Evolutionary conservation across 495 filamentous ascomycete species (phyloP).

Genomic region (Aspergillus sclerotiicarbonarius): DNA sequence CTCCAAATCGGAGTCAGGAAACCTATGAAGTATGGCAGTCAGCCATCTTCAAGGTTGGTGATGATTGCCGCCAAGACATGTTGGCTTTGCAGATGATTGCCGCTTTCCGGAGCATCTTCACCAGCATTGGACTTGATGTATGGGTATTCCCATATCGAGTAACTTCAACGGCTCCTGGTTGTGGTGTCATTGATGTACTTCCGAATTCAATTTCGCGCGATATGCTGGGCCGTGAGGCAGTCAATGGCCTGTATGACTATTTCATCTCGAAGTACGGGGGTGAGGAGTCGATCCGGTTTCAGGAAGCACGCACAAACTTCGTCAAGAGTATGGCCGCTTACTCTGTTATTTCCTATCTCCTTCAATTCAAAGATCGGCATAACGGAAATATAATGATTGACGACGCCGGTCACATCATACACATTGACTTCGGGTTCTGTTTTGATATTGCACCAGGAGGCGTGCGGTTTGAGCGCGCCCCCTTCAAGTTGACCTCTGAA

Average conservation of each 20-base stretch:
- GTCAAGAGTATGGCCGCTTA: conserved; percentile 99
- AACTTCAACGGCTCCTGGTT: conserved; percentile 96
- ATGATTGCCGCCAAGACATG: conserved; percentile 97
- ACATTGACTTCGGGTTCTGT: conserved; percentile 99
- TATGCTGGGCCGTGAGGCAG: conserved; percentile 96
- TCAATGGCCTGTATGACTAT: conserved; percentile 97
- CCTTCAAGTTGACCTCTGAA: conserved; percentile 95
- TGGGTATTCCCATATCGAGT: conserved; percentile 97
- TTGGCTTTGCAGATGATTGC: conserved; percentile 97
- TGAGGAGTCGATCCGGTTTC: conserved; percentile 89
- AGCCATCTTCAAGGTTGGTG: conserved; percentile 99
- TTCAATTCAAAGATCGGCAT: conserved; percentile 99
- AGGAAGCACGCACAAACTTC: conserved; percentile 94
- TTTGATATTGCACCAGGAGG: conserved; percentile 98
- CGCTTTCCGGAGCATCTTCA: conserved; percentile 94
- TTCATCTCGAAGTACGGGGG: conserved; percentile 96
- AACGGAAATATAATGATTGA: conserved; percentile 99
- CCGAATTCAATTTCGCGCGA: conserved; percentile 97
- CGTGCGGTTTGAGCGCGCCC: conserved; percentile 93
- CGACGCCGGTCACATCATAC: conserved; percentile 93
- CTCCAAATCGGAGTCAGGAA: conserved; percentile 46
- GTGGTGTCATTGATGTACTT: conserved; percentile 95
- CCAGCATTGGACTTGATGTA: conserved; percentile 88
- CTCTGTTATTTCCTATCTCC: conserved; percentile 92
- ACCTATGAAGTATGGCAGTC: conserved; percentile 96